Percentiles rank a stretch among this genome's conserved stretches.
Conservation (phyloP, 495 filamentous ascomycete genomes). For the Xylaria palmicola region DNA sequence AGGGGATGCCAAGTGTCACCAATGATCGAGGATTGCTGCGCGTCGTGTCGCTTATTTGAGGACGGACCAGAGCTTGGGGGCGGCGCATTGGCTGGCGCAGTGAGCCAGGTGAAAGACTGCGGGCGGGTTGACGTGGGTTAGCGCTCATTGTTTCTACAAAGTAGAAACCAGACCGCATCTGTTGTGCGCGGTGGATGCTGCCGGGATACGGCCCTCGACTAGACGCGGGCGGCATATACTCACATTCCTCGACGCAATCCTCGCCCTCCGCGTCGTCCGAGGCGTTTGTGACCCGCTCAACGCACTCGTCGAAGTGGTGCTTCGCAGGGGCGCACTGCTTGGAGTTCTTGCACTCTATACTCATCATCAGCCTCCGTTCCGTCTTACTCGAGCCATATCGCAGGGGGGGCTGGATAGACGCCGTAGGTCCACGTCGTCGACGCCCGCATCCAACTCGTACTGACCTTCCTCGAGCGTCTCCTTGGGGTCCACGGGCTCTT, state of each 20-base stretch:
- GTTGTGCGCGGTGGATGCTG: background rate
- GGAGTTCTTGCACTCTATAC: slow-evolving; percentile 79
- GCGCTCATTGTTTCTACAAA: background rate
- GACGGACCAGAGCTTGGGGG: slow-evolving; percentile 87
- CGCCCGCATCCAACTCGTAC: slow-evolving; percentile 3
- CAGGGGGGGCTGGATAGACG: too few species aligned
- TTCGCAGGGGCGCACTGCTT: slow-evolving; percentile 81
- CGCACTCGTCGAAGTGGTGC: slow-evolving; percentile 98
- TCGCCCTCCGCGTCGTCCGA: slow-evolving; percentile 67
- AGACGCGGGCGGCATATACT: slow-evolving; percentile 37
- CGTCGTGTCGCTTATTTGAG: slow-evolving; percentile 68
- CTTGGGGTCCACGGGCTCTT: slow-evolving; percentile 85
- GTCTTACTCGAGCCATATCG: too few species aligned
- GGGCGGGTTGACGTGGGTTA: slow-evolving; percentile 18
- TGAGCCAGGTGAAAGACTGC: slow-evolving; percentile 97
- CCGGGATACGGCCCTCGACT: background rate
- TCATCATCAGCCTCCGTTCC: slow-evolving; percentile 36
- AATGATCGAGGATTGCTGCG: background rate
- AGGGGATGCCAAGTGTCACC: background rate
- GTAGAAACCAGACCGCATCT: background rate
- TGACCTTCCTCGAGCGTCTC: slow-evolving; percentile 86
- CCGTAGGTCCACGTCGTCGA: background rate
- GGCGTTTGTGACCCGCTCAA: slow-evolving; percentile 82
- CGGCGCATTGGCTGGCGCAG: slow-evolving; percentile 87
- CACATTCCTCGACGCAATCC: slow-evolving; percentile 99